Percentiles rank a stretch among this genome's conserved stretches.
Conservation (phyloP, 2,329 filamentous ascomycete species). For the Dothidotthia symphoricarpi region DNA sequence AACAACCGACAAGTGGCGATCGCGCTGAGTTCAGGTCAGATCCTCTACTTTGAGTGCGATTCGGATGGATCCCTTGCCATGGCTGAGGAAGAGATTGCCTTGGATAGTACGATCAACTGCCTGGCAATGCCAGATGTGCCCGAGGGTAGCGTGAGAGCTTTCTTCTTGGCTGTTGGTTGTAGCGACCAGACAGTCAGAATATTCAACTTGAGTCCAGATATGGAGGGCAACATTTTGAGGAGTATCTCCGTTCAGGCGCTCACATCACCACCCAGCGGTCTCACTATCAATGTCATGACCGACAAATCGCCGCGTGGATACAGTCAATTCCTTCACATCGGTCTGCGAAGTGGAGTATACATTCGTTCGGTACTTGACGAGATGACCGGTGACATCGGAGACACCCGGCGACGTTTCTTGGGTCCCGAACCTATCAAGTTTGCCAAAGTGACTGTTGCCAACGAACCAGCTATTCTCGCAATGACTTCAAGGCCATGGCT, state of each 20-base stretch:
- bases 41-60: slow-evolving; percentile 98
- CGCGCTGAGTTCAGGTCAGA: slow-evolving; percentile 91
- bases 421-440: slow-evolving; percentile 87
- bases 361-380: slow-evolving; percentile 93
- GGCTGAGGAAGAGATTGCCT: slow-evolving; percentile 89
- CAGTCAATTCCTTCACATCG: slow-evolving; percentile 92
- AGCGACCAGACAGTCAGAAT: slow-evolving; percentile 96
- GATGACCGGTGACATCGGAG: slow-evolving; percentile 89
- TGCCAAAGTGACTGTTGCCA: slow-evolving; percentile 85
- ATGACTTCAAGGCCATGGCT: slow-evolving; percentile 95
- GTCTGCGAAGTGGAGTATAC: slow-evolving; percentile 92
- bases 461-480: slow-evolving; percentile 80
- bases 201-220: slow-evolving; percentile 83
- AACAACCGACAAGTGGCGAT: slow-evolving; percentile 93
- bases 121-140: slow-evolving; percentile 92
- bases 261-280: slow-evolving; percentile 81
- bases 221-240: slow-evolving; percentile 66
- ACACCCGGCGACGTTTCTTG: slow-evolving; percentile 91
- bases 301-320: slow-evolving; percentile 87
- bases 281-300: slow-evolving; percentile 92
- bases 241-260: slow-evolving; percentile 93
- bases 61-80: slow-evolving; percentile 85
- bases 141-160: slow-evolving; percentile 82
- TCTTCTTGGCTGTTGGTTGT: slow-evolving; percentile 92
- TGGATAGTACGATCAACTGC: slow-evolving; percentile 93